Conservation (phyloP, 139 green algal species). For the Nannochloris sp. region DNA sequence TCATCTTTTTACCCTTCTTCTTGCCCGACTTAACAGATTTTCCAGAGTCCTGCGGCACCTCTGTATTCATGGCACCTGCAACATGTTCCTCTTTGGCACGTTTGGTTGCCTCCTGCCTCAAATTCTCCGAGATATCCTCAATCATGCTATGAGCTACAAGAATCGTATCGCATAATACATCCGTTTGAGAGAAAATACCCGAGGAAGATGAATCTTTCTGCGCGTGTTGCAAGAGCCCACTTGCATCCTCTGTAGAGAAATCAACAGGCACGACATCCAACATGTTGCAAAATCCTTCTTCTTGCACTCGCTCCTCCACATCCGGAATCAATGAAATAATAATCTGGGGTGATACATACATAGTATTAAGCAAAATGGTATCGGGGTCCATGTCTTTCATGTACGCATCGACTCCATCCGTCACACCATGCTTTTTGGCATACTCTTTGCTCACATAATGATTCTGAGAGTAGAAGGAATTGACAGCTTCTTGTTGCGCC, state of each 20-base stretch:
- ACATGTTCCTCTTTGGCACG: neutral
- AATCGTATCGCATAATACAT: neutral
- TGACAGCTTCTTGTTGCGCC: slow-evolving; percentile 54
- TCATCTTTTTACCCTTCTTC: slow-evolving; percentile 32
- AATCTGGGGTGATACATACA: slow-evolving; percentile 49
- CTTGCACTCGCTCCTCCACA: slow-evolving; percentile 19
- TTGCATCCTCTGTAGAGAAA: slow-evolving; percentile 3
- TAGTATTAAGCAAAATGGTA: slow-evolving; percentile 46
- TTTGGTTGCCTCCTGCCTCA: neutral
- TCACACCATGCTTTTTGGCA: slow-evolving; percentile 50
- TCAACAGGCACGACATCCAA: neutral
- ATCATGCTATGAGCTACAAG: neutral
- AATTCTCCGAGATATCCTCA: neutral
- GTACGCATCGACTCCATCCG: slow-evolving; percentile 27
- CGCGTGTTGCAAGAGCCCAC: neutral
- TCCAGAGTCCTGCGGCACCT: too few relatives aligned
- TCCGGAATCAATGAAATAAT: slow-evolving; percentile 26
- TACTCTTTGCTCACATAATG: slow-evolving; percentile 64
- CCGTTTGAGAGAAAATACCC: neutral
- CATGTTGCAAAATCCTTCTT: slow-evolving; percentile 1
- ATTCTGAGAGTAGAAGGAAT: slow-evolving; percentile 74
- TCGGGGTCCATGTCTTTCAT: slow-evolving; percentile 52
- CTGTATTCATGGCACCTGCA: neutral
- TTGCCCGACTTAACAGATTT: slow-evolving; percentile 22
- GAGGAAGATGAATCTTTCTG: neutral